phyloP scores from a whole-genome alignment of 768 basidiomycete species.

The Pholiota molesta region DNA sequence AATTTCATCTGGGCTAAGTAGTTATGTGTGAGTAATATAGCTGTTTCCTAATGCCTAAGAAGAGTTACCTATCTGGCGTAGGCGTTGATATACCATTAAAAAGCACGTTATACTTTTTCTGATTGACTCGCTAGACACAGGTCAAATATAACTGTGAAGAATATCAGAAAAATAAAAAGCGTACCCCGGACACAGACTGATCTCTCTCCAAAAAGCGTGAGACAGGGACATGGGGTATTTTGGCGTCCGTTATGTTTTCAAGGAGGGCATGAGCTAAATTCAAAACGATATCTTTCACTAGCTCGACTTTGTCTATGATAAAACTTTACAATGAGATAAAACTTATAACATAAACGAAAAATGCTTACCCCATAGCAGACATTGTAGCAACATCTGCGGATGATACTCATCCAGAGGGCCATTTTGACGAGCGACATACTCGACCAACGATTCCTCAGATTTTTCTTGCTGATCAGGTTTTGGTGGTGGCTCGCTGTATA shows the following conservation, averaged over 20 bases:
- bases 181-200: conserved; percentile 15
- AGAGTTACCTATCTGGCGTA: conserved; percentile 11
- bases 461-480: conserved; percentile 18
- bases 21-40: background rate
- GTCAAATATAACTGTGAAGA: too few species aligned
- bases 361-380: conserved; percentile 84
- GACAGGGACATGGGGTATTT: conserved; percentile 53
- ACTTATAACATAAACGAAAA: background rate
- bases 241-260: conserved; percentile 17
- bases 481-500: conserved; percentile 60
- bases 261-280: conserved; percentile 55
- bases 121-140: conserved; percentile 14
- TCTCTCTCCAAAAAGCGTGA: conserved; percentile 57
- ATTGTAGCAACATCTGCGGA: conserved; percentile 91
- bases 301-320: conserved; percentile 71
- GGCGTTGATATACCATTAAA: conserved; percentile 47
- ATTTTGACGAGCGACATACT: conserved; percentile 80
- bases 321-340: conserved; percentile 3
- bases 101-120: conserved; percentile 52
- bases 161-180: background rate
- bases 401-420: conserved; percentile 91
- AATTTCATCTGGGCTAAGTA: conserved; percentile 50
- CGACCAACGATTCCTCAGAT: conserved; percentile 62
- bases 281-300: conserved; percentile 82
- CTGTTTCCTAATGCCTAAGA: background rate